Evolutionary conservation across 2,329 filamentous ascomycete species (phyloP).

Genomic region (Allantophomopsis cytisporea): DNA sequence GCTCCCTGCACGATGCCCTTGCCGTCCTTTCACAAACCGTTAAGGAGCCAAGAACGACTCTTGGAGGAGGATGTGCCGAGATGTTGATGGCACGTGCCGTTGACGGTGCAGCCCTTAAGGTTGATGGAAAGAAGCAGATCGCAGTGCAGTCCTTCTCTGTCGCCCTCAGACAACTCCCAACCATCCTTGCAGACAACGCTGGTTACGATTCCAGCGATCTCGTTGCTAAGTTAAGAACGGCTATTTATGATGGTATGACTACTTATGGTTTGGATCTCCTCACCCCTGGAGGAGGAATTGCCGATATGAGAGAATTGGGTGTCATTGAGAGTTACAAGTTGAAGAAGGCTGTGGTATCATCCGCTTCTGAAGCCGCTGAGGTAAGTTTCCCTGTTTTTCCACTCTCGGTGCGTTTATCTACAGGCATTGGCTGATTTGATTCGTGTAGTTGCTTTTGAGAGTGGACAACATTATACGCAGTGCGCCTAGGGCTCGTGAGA

Average conservation of each 20-base stretch:
- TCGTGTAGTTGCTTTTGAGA: slow-evolving; percentile 61
- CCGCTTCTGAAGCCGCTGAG: slow-evolving; percentile 91
- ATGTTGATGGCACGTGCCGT: slow-evolving; percentile 99
- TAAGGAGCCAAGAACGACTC: slow-evolving; percentile 82
- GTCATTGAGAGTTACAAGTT: slow-evolving; percentile 98
- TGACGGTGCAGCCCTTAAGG: slow-evolving; percentile 81
- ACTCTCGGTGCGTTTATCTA: slow-evolving; percentile 1
- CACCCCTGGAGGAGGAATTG: slow-evolving; percentile 80
- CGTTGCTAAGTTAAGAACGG: slow-evolving; percentile 80
- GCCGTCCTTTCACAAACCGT: slow-evolving; percentile 95
- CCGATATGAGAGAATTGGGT: slow-evolving; percentile 90
- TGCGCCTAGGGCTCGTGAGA: slow-evolving; percentile 71
- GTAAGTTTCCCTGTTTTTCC: slow-evolving; percentile 34
- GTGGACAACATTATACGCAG: slow-evolving; percentile 97
- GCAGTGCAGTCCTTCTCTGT: slow-evolving; percentile 83
- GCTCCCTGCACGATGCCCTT: slow-evolving; percentile 88
- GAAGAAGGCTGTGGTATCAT: slow-evolving; percentile 95
- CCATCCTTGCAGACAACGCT: slow-evolving; percentile 93
- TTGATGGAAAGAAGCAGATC: slow-evolving; percentile 92
- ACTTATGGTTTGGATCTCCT: slow-evolving; percentile 83
- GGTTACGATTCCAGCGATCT: slow-evolving; percentile 92
- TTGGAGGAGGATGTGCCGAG: slow-evolving; percentile 92
- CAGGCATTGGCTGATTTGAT: slow-evolving; percentile 14
- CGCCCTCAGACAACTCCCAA: slow-evolving; percentile 84
- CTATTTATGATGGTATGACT: slow-evolving; percentile 87